Conservation (phyloP, 116 monocot genomes). For the Posidonia oceanica region DNA sequence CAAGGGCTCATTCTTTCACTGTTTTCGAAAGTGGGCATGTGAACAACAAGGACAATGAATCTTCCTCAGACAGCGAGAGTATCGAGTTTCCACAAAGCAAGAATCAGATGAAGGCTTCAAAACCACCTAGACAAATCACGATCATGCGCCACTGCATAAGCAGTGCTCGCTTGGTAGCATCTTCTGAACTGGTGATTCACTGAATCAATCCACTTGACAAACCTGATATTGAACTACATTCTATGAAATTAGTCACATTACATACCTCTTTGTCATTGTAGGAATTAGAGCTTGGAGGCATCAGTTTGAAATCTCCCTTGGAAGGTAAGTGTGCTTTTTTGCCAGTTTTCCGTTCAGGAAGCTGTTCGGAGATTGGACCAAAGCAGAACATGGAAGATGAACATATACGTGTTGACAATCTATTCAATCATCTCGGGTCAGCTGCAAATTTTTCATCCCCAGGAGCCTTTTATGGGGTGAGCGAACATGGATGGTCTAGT, state of each 20-base stretch:
- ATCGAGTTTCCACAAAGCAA: constrained; percentile 4
- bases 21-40: not conserved
- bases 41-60: not conserved
- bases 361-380: constrained; percentile 70
- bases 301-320: constrained; percentile 28
- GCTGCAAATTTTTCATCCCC: constrained; percentile 40
- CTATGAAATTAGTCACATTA: not conserved
- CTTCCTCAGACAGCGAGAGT: not conserved
- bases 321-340: constrained; percentile 28
- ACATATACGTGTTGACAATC: constrained; percentile 69
- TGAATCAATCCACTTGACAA: not conserved
- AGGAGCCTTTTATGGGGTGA: constrained; percentile 90
- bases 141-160: constrained; percentile 34
- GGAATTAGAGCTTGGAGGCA: constrained; percentile 27
- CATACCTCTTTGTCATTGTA: constrained; percentile 4
- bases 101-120: constrained; percentile 17
- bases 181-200: constrained; percentile 15
- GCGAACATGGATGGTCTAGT: constrained; percentile 6
- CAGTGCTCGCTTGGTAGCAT: constrained; percentile 23
- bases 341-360: constrained; percentile 74
- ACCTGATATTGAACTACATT: not conserved
- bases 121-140: constrained; percentile 31
- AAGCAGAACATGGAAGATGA: constrained; percentile 95
- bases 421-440: constrained; percentile 47
- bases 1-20: constrained; percentile 2